A percentile compares a stretch with the other conserved stretches of the same genome.
Conservation (phyloP, 805 yeast species). For the Wickerhamiella hasegawae region DNA sequence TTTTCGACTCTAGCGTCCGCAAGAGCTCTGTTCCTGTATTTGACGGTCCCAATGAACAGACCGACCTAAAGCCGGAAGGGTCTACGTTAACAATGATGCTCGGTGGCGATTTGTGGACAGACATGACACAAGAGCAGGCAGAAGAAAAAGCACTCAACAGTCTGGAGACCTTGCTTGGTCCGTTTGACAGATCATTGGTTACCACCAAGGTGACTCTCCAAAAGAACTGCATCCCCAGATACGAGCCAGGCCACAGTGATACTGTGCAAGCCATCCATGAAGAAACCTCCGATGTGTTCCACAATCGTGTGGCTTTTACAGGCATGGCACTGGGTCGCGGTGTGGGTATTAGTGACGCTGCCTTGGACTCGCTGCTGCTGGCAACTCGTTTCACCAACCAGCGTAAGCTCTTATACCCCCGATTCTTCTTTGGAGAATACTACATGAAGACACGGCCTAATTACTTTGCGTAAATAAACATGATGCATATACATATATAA, state of each 20-base stretch:
- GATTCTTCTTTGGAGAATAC: constrained; percentile 18
- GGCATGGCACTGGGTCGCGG: constrained; percentile 74
- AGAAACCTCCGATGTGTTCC: constrained; percentile 23
- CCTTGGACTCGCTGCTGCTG: constrained; percentile 41
- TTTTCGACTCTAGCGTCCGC: constrained; percentile 79
- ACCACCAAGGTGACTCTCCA: constrained; percentile 27
- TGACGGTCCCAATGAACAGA: constrained; percentile 1
- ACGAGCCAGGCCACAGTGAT: constrained; percentile 48
- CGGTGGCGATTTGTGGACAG: constrained; percentile 57
- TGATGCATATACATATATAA: no score
- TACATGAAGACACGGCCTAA: constrained; percentile 15
- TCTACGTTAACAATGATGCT: constrained; percentile 78
- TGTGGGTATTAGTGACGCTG: constrained; percentile 82
- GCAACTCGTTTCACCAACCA: constrained; percentile 28
- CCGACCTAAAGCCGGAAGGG: constrained; percentile 23
- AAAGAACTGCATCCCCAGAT: constrained; percentile 62
- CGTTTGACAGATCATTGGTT: constrained; percentile 17
- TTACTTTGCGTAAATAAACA: constrained; percentile 10
- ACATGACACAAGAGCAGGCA: constrained; percentile 17
- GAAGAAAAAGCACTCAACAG: constrained; percentile 23
- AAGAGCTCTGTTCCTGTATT: constrained; percentile 27
- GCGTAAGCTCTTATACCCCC: constrained; percentile 18
- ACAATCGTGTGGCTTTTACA: constrained; percentile 37
- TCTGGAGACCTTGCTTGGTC: constrained; percentile 26
- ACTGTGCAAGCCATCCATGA: constrained; percentile 24